Percentiles rank a stretch among this genome's conserved stretches.
Conservation (phyloP, 2,329 filamentous ascomycete species). For the Exophiala spinifera region DNA sequence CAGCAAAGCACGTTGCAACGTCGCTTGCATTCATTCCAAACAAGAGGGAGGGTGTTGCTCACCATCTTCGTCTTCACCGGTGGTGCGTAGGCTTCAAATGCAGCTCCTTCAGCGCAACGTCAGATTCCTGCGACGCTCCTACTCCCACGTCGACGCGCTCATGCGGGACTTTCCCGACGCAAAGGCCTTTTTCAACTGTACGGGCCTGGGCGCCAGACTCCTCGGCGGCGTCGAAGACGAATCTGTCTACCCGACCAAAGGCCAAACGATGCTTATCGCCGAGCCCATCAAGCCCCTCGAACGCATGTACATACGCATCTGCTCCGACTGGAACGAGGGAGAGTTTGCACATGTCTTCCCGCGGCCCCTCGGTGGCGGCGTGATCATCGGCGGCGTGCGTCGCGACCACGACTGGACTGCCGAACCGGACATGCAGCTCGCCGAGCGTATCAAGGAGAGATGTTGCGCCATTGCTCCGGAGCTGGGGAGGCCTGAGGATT, state of each 20-base stretch:
- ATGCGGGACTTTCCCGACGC: conserved; percentile 42
- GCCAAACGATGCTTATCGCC: conserved; percentile 67
- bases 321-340: conserved; percentile 65
- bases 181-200: conserved; percentile 77
- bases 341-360: conserved; percentile 79
- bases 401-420: conserved; percentile 75
- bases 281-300: conserved; percentile 72
- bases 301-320: conserved; percentile 66
- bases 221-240: conserved; percentile 78
- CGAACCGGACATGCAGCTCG: conserved; percentile 73
- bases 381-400: conserved; percentile 79
- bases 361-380: conserved; percentile 70
- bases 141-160: conserved; percentile 33
- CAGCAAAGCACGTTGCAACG: conserved; percentile 32
- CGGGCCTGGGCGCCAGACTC: conserved; percentile 69
- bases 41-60: too few relatives aligned
- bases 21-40: conserved; percentile 70
- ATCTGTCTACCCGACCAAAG: conserved; percentile 70
- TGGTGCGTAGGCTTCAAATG: conserved; percentile 64
- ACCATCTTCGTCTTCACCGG: conserved; percentile 49
- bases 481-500: conserved; percentile 65
- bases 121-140: conserved; percentile 3
- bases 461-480: conserved; percentile 61
- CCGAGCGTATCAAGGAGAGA: conserved; percentile 76
- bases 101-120: conserved; percentile 51